Evolutionary conservation across 2,329 filamentous ascomycete genomes (phyloP), one percentile per base, ranked within the genome.

Genomic region (Leptographium radiaticola): DNA sequence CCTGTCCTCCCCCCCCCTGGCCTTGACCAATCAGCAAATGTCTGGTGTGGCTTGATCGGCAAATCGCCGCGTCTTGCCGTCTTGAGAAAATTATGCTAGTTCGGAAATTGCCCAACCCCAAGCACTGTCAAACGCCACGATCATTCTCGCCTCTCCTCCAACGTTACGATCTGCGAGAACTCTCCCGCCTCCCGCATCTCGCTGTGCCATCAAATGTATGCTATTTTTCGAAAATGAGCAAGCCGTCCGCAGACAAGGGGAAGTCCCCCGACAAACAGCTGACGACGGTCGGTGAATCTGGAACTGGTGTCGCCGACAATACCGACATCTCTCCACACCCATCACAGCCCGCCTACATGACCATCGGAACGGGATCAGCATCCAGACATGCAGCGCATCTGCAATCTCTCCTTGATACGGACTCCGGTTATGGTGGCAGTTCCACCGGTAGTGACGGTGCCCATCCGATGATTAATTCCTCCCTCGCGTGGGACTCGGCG

Each of bases 361-460:
- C 88, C 6, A 87, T 96, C 51, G 91, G 91, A 55, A 82, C 77
- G 60, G 90, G 90, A 52, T 83, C 84, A 53, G 83, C 86, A 25
- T 90, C 90, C 20, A 83, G 89, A 64, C 87, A 88, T 66, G 90
- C 89, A 40, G 80, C 86, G 34, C 83, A 83, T 53, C 75, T 97
- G 42, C 87, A 93, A 68, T 81, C 84, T 18, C 79, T 94, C 62
- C 74, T 97, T 53, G 88, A 95, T 57, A 74, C 81, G 55, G 93
- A 98, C 66, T 97, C 91, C 18, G 93, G 91, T 8, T 97, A 97
- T 64, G 90, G 89, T 53, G 86, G 86, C 46, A 95, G 88, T 66
- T 75, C 86, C 50, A 73, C 79, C 34, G 83, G 81, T 56, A 86
- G 86, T 52, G 78, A 78, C 46, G 51, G 55, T 16, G 18, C 15